Conservation (phyloP, 2,329 filamentous ascomycete genomes). For the Ambrosiella beaveri region DNA sequence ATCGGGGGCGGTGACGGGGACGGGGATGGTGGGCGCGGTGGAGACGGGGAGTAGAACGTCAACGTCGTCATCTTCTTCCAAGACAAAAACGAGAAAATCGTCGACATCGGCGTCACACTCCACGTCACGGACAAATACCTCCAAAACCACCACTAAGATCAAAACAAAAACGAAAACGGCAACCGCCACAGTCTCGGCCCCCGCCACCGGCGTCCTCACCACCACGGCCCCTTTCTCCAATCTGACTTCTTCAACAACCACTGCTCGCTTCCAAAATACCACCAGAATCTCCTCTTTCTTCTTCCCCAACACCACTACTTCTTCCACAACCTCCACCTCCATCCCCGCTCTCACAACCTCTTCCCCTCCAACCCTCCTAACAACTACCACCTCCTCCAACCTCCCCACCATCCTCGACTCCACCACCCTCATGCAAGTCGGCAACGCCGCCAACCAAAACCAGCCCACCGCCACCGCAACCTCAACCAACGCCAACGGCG, state of each 20-base stretch:
- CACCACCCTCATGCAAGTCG: constrained; percentile 12
- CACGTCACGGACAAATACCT: background rate
- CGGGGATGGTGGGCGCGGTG: background rate
- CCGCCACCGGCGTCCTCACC: background rate
- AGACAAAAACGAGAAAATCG: background rate
- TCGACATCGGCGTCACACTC: constrained; percentile 1
- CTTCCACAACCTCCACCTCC: background rate
- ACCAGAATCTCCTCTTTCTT: constrained; percentile 3
- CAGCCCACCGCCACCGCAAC: background rate
- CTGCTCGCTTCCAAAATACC: constrained; percentile 4
- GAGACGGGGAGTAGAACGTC: background rate
- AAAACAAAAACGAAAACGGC: background rate
- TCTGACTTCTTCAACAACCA: background rate
- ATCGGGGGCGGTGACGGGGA: background rate
- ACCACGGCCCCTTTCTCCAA: background rate
- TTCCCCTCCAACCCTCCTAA: background rate
- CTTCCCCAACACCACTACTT: constrained; percentile 3
- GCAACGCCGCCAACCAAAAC: constrained; percentile 9
- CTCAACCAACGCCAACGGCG: background rate
- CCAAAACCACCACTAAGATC: background rate
- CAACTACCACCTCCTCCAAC: background rate
- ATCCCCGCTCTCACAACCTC: background rate
- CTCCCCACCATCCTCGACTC: constrained; percentile 11
- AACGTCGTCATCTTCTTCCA: background rate
- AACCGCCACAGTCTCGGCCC: background rate